These are phyloP conservation scores for Ascomycota sp. DNA, from an alignment of 2,329 filamentous ascomycete species.

Conservation along the genomic window DNA sequence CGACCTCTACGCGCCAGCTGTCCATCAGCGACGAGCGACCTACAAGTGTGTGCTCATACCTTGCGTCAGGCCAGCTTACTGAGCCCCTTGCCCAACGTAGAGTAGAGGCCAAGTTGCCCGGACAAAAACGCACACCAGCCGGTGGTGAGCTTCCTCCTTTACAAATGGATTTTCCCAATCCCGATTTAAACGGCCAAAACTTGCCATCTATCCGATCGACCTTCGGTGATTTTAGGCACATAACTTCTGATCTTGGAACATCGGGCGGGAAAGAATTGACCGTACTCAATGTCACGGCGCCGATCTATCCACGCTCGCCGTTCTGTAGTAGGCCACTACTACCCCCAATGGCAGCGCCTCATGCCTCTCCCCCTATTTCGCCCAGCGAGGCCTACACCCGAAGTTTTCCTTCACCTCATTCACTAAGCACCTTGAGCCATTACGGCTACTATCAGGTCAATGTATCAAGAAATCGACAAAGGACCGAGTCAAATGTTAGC, in stretches of 20 bases:
- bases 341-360: slow-evolving; percentile 10
- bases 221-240: slow-evolving; percentile 14
- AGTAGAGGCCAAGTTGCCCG: slow-evolving; percentile 6
- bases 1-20: slow-evolving; percentile 10
- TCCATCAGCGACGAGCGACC: slow-evolving; percentile 14
- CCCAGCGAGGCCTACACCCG: slow-evolving; percentile 24
- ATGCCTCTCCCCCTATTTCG: slow-evolving; percentile 26
- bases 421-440: slow-evolving; percentile 17
- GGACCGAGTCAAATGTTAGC: slow-evolving; percentile 22
- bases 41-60: too few relatives aligned
- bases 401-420: slow-evolving; percentile 26
- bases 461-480: slow-evolving; percentile 13
- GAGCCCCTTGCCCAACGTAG: too few relatives aligned
- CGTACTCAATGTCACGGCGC: slow-evolving; percentile 6
- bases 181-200: slow-evolving; percentile 13
- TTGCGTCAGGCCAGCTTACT: too few relatives aligned
- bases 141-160: slow-evolving; percentile 16
- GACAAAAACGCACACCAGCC: slow-evolving; percentile 6
- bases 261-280: slow-evolving; percentile 13
- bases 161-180: slow-evolving; percentile 15
- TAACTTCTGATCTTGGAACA: slow-evolving; percentile 10
- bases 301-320: slow-evolving; percentile 15
- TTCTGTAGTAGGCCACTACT: slow-evolving; percentile 12
- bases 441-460: slow-evolving; percentile 15
- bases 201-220: slow-evolving; percentile 19